These are phyloP conservation scores for Rhytidhysteron rufulum DNA, from an alignment of 2,329 filamentous ascomycete genomes.

Conservation along the genomic window DNA sequence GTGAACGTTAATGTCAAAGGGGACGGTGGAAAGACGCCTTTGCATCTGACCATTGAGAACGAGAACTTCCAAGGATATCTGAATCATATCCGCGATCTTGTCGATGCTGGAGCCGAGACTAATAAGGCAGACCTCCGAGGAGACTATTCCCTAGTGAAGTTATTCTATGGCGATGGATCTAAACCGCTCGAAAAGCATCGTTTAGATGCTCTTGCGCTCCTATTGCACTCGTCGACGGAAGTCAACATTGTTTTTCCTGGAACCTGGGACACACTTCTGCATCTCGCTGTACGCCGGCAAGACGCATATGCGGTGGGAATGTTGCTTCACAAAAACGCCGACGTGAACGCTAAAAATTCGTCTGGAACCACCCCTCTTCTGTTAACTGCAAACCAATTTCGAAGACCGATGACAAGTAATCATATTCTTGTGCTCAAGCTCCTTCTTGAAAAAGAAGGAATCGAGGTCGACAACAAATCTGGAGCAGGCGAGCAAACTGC, in stretches of 20 bases:
- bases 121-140: conserved; percentile 1
- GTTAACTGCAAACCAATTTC: neutral
- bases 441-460: neutral
- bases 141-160: conserved; percentile 3
- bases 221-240: conserved; percentile 1
- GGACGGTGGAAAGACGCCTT: neutral
- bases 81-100: neutral
- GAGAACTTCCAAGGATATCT: neutral
- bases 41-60: neutral
- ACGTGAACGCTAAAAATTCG: conserved; percentile 6
- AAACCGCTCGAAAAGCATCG: neutral
- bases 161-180: conserved; percentile 1
- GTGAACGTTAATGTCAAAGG: neutral
- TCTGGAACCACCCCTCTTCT: conserved; percentile 4
- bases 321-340: conserved; percentile 5
- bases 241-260: conserved; percentile 2
- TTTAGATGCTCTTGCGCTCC: conserved; percentile 2
- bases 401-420: neutral
- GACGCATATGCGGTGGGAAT: conserved; percentile 3
- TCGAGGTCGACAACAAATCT: neutral
- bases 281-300: conserved; percentile 3
- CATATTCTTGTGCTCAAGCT: neutral
- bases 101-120: neutral
- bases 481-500: neutral
- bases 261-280: conserved; percentile 5